Percentiles rank a stretch among this genome's conserved stretches.
phyloP scores from a whole-genome alignment of 805 yeast species.

The Hanseniaspora osmophila region DNA sequence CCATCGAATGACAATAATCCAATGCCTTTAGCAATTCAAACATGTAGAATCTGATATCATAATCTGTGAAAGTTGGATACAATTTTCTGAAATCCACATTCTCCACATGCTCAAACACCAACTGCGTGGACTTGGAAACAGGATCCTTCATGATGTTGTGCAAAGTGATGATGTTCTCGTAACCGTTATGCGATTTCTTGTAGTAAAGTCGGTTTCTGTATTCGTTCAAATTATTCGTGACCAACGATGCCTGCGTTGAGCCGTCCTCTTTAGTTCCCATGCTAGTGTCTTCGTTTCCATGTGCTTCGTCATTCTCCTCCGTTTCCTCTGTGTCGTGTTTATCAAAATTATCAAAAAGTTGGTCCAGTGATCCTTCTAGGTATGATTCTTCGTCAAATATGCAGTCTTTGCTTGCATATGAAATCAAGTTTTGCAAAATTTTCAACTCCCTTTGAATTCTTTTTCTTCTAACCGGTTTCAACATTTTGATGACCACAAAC shows the following conservation, averaged over 20 bases:
- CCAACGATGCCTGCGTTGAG: not conserved
- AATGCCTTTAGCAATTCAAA: constrained; percentile 68
- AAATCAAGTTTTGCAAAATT: constrained; percentile 64
- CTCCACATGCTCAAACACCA: constrained; percentile 71
- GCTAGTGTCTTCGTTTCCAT: not conserved
- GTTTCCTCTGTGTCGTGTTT: not conserved
- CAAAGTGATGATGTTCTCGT: constrained; percentile 60
- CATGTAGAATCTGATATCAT: constrained; percentile 73
- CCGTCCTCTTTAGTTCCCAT: not conserved
- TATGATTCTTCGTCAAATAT: not conserved
- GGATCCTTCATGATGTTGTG: constrained; percentile 75
- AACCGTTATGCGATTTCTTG: constrained; percentile 22
- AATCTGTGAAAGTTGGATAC: constrained; percentile 62
- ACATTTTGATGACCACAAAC: constrained; percentile 70
- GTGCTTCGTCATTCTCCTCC: not conserved
- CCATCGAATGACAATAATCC: constrained; percentile 86
- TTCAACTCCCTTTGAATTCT: constrained; percentile 83
- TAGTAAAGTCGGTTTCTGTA: constrained; percentile 7
- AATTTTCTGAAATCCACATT: constrained; percentile 72
- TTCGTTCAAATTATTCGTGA: not conserved
- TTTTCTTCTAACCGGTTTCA: constrained; percentile 86
- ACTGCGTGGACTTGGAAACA: constrained; percentile 68
- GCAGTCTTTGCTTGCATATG: not conserved
- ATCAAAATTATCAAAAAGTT: not conserved
- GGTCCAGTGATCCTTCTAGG: not conserved